These are phyloP conservation scores for California macrophylla DNA, from an alignment of 441 rosid species.

Conservation along the genomic window DNA sequence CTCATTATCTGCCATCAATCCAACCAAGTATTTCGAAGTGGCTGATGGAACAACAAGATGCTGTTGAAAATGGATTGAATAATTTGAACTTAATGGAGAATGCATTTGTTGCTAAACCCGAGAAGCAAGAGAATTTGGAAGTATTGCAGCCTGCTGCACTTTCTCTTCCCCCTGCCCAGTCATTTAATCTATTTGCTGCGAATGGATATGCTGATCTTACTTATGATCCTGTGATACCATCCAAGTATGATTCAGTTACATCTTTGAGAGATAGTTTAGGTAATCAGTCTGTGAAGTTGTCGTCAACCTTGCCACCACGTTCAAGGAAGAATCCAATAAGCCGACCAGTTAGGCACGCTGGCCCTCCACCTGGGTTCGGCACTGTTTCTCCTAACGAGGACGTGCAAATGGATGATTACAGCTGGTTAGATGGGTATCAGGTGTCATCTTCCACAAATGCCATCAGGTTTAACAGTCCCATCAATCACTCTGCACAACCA, in stretches of 20 bases:
- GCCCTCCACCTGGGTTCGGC: constrained; percentile 20
- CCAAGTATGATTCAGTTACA: constrained; percentile 5
- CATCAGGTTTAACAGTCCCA: constrained; percentile 1
- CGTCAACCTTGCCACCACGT: constrained; percentile 9
- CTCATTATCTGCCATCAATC: constrained; percentile 10
- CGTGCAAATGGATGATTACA: constrained; percentile 18
- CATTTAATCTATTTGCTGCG: neutral
- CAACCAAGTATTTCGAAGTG: constrained; percentile 8
- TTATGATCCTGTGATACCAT: constrained; percentile 11
- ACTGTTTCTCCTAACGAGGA: constrained; percentile 13
- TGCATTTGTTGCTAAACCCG: constrained; percentile 8
- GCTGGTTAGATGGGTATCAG: constrained; percentile 21
- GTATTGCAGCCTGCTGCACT: neutral
- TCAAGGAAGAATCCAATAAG: constrained; percentile 16
- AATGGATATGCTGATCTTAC: neutral
- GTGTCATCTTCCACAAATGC: constrained; percentile 7
- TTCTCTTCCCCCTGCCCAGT: constrained; percentile 2
- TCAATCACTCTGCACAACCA: constrained; percentile 4
- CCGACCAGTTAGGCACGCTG: constrained; percentile 18
- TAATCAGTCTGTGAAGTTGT: constrained; percentile 6
- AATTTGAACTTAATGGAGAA: constrained; percentile 12
- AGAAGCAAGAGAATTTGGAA: constrained; percentile 5
- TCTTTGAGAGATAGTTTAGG: constrained; percentile 10
- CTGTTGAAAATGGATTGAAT: constrained; percentile 8
- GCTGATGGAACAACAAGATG: constrained; percentile 9